Conservation (phyloP, 345 rosid species). For the Acer negundo region DNA sequence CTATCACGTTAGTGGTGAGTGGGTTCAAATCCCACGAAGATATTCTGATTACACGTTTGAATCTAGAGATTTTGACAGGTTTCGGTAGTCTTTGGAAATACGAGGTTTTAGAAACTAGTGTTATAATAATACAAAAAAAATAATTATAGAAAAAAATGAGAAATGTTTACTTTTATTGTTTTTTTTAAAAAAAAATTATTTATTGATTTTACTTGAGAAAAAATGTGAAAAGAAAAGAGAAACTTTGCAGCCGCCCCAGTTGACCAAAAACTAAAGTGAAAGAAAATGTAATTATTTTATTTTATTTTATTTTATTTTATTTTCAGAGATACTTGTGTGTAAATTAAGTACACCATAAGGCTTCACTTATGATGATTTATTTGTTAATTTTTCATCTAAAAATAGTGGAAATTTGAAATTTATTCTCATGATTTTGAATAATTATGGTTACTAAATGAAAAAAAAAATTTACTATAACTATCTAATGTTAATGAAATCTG, state of each 20-base stretch:
- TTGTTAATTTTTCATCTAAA: too few relatives aligned
- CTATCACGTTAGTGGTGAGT: too few relatives aligned
- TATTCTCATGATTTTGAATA: not conserved
- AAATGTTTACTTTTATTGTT: not conserved
- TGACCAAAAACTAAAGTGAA: constrained; percentile 1
- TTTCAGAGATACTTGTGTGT: not conserved
- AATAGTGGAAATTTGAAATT: not conserved
- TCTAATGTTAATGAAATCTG: not conserved
- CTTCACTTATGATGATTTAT: not conserved
- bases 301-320: too few relatives aligned
- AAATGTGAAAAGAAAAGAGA: not conserved
- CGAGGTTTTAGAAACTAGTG: too few relatives aligned
- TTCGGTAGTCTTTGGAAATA: too few relatives aligned
- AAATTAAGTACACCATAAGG: not conserved
- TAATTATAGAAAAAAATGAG: not conserved
- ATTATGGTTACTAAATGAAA: not conserved
- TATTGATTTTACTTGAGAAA: not conserved
- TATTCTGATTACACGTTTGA: too few relatives aligned
- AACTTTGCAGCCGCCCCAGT: constrained; percentile 13
- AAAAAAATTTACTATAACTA: not conserved
- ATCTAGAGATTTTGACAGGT: too few relatives aligned
- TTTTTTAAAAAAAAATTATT: too few relatives aligned
- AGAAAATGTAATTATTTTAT: not conserved
- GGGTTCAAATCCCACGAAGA: too few relatives aligned
- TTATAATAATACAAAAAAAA: too few relatives aligned